A percentile compares a stretch with the other conserved stretches of the same genome.
These are phyloP conservation scores for Auxenochlorella pyrenoidosa DNA, from an alignment of 139 green algal species.

Conservation along the genomic window DNA sequence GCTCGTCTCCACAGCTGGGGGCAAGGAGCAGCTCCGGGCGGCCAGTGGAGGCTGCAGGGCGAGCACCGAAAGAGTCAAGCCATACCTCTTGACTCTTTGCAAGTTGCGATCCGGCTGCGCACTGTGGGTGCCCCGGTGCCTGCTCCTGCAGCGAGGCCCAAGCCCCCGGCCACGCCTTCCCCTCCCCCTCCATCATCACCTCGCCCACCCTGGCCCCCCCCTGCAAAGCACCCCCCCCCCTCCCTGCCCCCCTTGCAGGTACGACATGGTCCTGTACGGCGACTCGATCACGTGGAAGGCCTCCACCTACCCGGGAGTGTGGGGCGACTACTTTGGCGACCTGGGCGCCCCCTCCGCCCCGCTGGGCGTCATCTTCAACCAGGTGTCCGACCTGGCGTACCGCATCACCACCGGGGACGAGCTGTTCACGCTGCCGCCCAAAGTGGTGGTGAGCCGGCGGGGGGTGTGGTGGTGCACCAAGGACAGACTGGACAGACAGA, in stretches of 20 bases:
- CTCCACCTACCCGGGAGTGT: not conserved
- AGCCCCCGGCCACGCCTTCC: too few species aligned
- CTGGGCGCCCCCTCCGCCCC: not conserved
- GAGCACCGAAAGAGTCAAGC: too few species aligned
- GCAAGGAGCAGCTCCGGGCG: not conserved
- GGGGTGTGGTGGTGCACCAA: too few species aligned
- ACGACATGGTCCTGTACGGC: slow-evolving; percentile 1
- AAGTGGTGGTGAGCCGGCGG: not conserved
- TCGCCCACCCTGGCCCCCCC: too few species aligned
- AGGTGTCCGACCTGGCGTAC: not conserved
- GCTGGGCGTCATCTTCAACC: slow-evolving; percentile 10
- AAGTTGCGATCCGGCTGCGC: too few species aligned
- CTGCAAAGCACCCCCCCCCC: too few species aligned
- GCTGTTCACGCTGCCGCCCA: not conserved
- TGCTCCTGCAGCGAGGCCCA: too few species aligned
- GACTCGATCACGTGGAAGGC: not conserved
- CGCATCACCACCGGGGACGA: not conserved
- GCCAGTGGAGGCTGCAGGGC: not conserved
- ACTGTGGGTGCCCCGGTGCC: too few species aligned
- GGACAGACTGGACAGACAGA: too few species aligned
- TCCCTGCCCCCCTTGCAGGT: not conserved
- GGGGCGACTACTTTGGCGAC: not conserved
- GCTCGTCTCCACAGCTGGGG: too few species aligned
- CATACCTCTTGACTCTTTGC: too few species aligned
- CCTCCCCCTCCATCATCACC: too few species aligned